Conservation (phyloP, 225 moss, liverwort and hornwort species). For the Lunularia cruciata region DNA sequence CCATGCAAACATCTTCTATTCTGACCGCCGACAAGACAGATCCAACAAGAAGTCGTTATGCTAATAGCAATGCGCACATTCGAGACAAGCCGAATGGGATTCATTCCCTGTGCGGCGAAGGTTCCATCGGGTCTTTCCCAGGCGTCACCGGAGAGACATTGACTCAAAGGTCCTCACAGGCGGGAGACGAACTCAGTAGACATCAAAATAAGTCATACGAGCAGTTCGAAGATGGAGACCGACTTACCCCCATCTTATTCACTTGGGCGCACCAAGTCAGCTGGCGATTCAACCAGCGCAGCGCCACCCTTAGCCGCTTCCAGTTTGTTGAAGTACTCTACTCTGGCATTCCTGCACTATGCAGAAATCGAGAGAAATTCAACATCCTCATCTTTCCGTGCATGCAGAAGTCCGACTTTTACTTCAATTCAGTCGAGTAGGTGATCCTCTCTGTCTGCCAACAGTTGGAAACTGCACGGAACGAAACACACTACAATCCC, state of each 20-base stretch:
- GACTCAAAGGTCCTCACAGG: too few species aligned
- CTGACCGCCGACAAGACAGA: not conserved
- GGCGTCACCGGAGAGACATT: too few species aligned
- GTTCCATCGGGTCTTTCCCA: too few species aligned
- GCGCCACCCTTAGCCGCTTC: not conserved
- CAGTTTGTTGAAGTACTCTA: not conserved
- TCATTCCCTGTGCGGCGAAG: not conserved
- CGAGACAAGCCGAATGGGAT: not conserved
- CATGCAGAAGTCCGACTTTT: too few species aligned
- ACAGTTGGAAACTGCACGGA: too few species aligned
- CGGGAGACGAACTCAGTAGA: too few species aligned
- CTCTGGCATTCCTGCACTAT: not conserved
- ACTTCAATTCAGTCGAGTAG: not conserved
- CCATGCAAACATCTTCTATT: not conserved
- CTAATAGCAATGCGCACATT: not conserved
- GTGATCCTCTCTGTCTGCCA: too few species aligned
- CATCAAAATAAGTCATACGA: not conserved
- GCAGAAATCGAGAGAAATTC: not conserved
- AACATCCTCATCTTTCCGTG: not conserved
- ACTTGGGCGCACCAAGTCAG: not conserved
- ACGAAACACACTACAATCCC: too few species aligned
- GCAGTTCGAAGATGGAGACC: not conserved
- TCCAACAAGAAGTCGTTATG: not conserved
- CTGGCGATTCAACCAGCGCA: not conserved
- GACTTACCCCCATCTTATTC: constrained; percentile 12